These are phyloP conservation scores for Coemansia sp. DNA, from an alignment of 192 early-diverging fungal genomes.

Conservation along the genomic window DNA sequence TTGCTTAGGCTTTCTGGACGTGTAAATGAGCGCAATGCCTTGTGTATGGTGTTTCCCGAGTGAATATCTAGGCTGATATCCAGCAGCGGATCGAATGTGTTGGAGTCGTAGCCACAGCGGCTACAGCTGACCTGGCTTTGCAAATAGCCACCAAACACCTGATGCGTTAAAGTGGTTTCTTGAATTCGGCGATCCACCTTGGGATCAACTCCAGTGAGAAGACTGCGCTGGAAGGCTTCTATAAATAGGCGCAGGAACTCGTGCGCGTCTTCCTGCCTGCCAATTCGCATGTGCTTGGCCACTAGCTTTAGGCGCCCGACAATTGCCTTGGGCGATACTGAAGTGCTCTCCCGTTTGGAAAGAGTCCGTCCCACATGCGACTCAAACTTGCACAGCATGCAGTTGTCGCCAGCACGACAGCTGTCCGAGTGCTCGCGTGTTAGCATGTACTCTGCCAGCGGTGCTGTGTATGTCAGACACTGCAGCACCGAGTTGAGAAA, in stretches of 20 bases:
- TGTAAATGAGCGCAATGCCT: conserved; percentile 70
- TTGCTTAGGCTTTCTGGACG: conserved; percentile 64
- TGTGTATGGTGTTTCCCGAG: conserved; percentile 59
- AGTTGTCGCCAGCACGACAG: conserved; percentile 63
- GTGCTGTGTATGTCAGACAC: conserved; percentile 73
- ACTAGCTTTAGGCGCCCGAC: conserved; percentile 66
- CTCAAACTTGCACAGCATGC: conserved; percentile 74
- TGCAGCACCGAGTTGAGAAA: conserved; percentile 80
- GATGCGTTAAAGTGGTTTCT: conserved; percentile 72
- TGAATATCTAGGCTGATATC: conserved; percentile 79
- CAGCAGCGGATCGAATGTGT: conserved; percentile 73
- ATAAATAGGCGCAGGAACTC: conserved; percentile 76
- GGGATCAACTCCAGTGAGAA: conserved; percentile 57
- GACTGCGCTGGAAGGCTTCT: conserved; percentile 67
- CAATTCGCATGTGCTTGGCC: conserved; percentile 72
- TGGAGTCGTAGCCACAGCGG: conserved; percentile 67
- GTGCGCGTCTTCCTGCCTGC: conserved; percentile 87
- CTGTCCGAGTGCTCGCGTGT: conserved; percentile 57
- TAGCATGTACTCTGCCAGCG: conserved; percentile 67
- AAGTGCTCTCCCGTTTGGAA: conserved; percentile 41
- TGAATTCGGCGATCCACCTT: conserved; percentile 69
- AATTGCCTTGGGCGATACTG: conserved; percentile 64
- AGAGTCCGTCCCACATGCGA: conserved; percentile 62
- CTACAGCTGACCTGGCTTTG: conserved; percentile 76
- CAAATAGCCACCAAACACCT: conserved; percentile 80